These are phyloP conservation scores for Scheffersomyces coipomensis DNA, from an alignment of 805 yeast genomes.

Conservation along the genomic window DNA sequence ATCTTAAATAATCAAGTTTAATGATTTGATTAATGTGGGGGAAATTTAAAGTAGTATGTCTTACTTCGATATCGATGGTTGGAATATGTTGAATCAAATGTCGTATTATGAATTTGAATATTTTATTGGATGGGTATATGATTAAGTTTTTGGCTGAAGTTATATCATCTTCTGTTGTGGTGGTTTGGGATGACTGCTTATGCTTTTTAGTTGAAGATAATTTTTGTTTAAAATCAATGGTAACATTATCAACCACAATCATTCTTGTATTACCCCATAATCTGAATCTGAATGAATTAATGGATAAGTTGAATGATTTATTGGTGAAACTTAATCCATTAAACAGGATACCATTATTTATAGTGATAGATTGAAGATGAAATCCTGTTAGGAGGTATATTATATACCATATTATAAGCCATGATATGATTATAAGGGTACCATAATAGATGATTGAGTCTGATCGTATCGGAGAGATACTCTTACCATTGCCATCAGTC, in stretches of 20 bases:
- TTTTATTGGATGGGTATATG: slow-evolving; percentile 15
- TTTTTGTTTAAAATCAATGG: neutral
- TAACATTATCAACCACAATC: slow-evolving; percentile 27
- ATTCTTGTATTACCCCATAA: slow-evolving; percentile 39
- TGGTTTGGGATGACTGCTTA: neutral
- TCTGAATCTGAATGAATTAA: slow-evolving; percentile 26
- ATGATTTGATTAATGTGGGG: slow-evolving; percentile 5
- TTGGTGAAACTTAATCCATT: slow-evolving; percentile 23
- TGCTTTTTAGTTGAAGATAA: neutral
- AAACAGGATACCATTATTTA: slow-evolving; percentile 39
- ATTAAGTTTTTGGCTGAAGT: slow-evolving; percentile 5
- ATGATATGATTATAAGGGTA: slow-evolving; percentile 5
- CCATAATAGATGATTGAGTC: neutral
- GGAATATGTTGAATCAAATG: slow-evolving; percentile 19
- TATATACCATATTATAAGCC: slow-evolving; percentile 31
- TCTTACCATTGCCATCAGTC: too few species aligned
- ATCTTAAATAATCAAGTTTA: slow-evolving; percentile 17
- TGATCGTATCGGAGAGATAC: neutral
- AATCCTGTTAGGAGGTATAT: slow-evolving; percentile 30
- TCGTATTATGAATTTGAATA: slow-evolving; percentile 8
- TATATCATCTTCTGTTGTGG: neutral
- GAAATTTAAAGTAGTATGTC: slow-evolving; percentile 7
- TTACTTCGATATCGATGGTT: slow-evolving; percentile 19
- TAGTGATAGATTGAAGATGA: slow-evolving; percentile 27
- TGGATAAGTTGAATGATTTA: slow-evolving; percentile 9